Conservation (phyloP, 345 rosid genomes). For the Corchorus olitorius region DNA sequence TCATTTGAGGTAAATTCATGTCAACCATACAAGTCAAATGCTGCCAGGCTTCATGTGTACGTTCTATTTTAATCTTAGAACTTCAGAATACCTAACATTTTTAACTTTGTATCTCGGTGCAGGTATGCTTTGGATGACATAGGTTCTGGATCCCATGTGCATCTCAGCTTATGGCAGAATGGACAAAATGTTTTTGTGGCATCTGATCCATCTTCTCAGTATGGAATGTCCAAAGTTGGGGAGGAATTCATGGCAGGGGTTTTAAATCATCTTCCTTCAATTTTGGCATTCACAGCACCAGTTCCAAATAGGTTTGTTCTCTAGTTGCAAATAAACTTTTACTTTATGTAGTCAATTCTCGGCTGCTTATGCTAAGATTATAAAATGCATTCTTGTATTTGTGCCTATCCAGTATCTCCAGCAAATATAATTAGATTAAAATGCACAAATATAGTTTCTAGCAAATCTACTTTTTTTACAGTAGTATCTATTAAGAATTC, state of each 20-base stretch:
- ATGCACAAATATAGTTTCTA: neutral
- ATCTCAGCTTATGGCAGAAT: constrained; percentile 77
- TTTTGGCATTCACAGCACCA: constrained; percentile 84
- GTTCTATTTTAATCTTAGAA: neutral
- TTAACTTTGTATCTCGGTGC: constrained; percentile 15
- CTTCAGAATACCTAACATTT: constrained; percentile 10
- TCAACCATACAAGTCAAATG: neutral
- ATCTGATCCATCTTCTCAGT: constrained; percentile 55
- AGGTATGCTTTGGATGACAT: constrained; percentile 86
- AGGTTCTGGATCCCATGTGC: constrained; percentile 97
- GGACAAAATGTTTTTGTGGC: constrained; percentile 81
- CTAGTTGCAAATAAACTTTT: neutral
- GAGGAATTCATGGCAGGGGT: constrained; percentile 93
- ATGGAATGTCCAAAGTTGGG: constrained; percentile 79
- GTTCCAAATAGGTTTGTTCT: constrained; percentile 79
- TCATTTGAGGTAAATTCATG: neutral
- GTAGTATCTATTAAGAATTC: neutral
- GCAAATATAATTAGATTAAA: too few relatives aligned
- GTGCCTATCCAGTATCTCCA: neutral
- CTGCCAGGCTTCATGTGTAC: neutral
- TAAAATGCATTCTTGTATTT: neutral
- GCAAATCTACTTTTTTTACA: neutral
- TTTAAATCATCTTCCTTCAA: constrained; percentile 82
- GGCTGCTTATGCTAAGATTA: neutral
- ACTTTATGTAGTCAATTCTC: neutral